Base-by-base conservation (phyloP, 148 eudicot genomes). In the Hydrangea macrophylla region DNA sequence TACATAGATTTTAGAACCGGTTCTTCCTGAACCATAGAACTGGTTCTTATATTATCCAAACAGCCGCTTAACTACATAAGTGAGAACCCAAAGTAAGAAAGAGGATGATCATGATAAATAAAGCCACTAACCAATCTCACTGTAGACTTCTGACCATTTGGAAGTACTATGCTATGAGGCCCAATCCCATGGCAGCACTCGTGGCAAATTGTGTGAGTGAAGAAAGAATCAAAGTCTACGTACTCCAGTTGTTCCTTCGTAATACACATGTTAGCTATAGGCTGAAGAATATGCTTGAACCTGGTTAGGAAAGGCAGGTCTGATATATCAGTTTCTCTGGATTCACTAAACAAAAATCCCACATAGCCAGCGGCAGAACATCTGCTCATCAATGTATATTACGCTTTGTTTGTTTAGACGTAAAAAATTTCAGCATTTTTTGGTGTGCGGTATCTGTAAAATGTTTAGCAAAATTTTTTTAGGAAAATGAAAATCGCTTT, bases 151-250 rank as follows among this genome's bases (percentile, higher is more conserved):
- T 80, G 76, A 70, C 99, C 96, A 70, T 63, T 82, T 40, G 97
- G 96, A 69, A 94, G 97, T 64, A 80, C 81, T 67, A 94, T 90
- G 68, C 88, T 80, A 78, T 94, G 99, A 65, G 99, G 99, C 58
- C 99, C 99, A 76, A 94, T 94, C 57, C 99, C 99, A 80, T 94
- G 99, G 73, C 97, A 91, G 80, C 99, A 94, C 80, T 94, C 99
- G 65, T 91, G 99, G 73, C 99, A 94, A 69, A 94, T 91, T 60
- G 93, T 91, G 81, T 94, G 99, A 66, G 97, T 91, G 84, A 94
- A 94, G 74, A 94, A 94, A 50, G 99, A 91, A 27, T 91, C 96
- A 60, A 94, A 94, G 78, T 94, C 96, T 26, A 94, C 99, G 72
- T 60, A 78, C 54, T 81, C 79, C 71, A 70, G 83, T 71, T 91